Evolutionary conservation across 2,329 filamentous ascomycete genomes (phyloP).

Genomic region (Fusarium circinatum): DNA sequence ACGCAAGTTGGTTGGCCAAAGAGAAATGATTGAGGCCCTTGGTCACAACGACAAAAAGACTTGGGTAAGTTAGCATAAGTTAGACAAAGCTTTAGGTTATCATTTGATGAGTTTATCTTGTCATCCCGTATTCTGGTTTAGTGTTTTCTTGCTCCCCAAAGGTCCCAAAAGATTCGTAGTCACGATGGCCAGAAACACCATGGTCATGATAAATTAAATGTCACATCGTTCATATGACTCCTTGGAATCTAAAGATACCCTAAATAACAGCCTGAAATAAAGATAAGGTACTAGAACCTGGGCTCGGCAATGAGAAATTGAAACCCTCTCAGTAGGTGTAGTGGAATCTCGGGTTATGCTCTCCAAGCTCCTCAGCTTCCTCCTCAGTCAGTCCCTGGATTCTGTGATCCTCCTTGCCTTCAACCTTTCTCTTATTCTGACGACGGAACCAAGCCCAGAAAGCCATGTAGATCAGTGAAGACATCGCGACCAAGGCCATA

Average conservation of each 20-base stretch:
- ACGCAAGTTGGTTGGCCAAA: too few species aligned
- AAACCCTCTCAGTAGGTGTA: constrained; percentile 42
- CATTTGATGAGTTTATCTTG: too few species aligned
- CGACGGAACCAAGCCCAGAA: constrained; percentile 47
- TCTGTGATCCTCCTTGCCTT: constrained; percentile 45
- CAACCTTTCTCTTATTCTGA: constrained; percentile 50
- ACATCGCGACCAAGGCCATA: constrained; percentile 57
- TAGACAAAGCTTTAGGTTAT: too few species aligned
- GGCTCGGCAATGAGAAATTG: too few species aligned
- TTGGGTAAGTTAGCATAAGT: too few species aligned
- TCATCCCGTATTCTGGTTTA: too few species aligned
- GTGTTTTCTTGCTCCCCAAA: too few species aligned
- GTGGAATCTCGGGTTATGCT: constrained; percentile 45
- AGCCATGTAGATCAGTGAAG: constrained; percentile 54
- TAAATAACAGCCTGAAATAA: not conserved
- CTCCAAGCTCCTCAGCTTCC: constrained; percentile 47
- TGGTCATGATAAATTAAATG: not conserved
- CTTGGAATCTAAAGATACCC: not conserved
- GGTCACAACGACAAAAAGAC: too few species aligned
- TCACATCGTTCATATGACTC: not conserved
- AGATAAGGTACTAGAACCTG: not conserved
- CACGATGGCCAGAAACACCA: too few species aligned
- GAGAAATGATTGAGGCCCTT: too few species aligned
- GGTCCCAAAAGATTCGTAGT: too few species aligned
- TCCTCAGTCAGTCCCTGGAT: constrained; percentile 44